These are phyloP conservation scores for Plantago lanceolata DNA, from an alignment of 305 asterid genomes.

Conservation along the genomic window DNA sequence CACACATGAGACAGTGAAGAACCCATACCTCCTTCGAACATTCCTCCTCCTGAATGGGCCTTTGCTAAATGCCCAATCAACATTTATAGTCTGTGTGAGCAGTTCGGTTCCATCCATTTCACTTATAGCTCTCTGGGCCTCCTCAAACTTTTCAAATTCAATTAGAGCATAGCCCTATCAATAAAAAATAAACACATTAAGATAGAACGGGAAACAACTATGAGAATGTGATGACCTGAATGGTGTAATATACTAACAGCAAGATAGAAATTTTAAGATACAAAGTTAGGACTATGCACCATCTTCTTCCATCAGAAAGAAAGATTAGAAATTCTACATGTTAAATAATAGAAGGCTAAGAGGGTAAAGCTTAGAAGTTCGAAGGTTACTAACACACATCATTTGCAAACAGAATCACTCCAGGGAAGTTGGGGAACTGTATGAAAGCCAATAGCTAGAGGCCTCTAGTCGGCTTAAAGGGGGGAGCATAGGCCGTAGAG, in stretches of 20 bases:
- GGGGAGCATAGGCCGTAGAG: no score
- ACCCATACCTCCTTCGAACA: slow-evolving; percentile 59
- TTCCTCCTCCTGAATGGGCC: slow-evolving; percentile 86
- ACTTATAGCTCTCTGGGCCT: slow-evolving; percentile 71
- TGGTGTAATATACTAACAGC: no score
- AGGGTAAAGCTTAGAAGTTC: background rate
- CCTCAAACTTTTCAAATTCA: slow-evolving; percentile 78
- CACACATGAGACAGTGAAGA: background rate
- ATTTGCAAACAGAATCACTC: no score
- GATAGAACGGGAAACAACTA: background rate
- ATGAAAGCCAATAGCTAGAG: no score
- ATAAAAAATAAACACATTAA: slow-evolving; percentile 5
- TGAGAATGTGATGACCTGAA: no score
- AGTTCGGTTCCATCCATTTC: slow-evolving; percentile 65
- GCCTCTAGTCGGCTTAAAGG: no score
- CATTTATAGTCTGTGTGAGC: slow-evolving; percentile 58
- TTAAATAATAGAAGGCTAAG: background rate
- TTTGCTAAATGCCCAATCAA: slow-evolving; percentile 91
- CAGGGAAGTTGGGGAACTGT: no score
- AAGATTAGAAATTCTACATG: no score
- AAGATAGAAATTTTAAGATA: no score
- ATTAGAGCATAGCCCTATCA: slow-evolving; percentile 85
- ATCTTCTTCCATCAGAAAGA: no score
- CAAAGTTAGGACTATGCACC: no score
- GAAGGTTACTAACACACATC: background rate